Evolutionary conservation across 225 moss, liverwort and hornwort genomes (phyloP).

Genomic region (Pseudisothecium myosuroides): DNA sequence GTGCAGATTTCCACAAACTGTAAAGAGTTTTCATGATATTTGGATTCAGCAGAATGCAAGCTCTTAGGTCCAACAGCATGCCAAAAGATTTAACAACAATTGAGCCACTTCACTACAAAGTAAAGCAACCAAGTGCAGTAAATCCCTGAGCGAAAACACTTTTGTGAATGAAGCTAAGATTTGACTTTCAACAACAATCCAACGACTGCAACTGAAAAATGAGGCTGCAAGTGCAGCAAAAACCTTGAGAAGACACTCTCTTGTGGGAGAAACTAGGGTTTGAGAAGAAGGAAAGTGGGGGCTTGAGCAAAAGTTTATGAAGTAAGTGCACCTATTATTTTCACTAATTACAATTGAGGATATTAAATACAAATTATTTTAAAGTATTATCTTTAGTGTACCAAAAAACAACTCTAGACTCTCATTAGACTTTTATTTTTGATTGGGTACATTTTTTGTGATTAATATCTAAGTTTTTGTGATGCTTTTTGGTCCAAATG

Average conservation of each 20-base stretch:
- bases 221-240: background rate
- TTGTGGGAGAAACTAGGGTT: background rate
- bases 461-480: background rate
- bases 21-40: too few species aligned
- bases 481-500: background rate
- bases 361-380: too few species aligned
- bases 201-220: background rate
- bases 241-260: background rate
- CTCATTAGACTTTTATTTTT: background rate
- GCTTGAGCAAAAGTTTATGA: background rate
- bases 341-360: background rate
- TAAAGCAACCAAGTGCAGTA: background rate
- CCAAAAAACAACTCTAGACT: accelerated
- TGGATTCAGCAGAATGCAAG: background rate
- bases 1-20: background rate
- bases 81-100: background rate
- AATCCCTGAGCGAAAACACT: too few species aligned
- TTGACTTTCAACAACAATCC: too few species aligned
- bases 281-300: background rate
- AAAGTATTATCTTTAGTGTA: background rate
- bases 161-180: background rate
- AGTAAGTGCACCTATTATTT: background rate
- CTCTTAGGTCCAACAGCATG: background rate
- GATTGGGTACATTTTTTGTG: background rate
- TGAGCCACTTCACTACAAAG: background rate